Evolutionary conservation across 1,139 yeast genomes (phyloP), one percentile per base, ranked within the genome.

Genomic region (Yamadazyma conglobata): DNA sequence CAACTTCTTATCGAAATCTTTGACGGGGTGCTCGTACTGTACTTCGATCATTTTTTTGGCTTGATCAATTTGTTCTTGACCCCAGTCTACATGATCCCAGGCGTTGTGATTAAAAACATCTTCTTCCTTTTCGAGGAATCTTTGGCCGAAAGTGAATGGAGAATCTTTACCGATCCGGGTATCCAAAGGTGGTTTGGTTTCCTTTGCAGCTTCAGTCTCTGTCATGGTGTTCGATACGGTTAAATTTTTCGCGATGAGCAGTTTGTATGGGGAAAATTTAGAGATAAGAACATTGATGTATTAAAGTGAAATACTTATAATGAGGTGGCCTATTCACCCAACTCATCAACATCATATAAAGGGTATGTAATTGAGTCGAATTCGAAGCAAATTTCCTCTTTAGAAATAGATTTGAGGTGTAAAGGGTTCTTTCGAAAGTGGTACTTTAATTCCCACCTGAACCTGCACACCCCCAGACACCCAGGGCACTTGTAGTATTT

Each of bases 31-130:
- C 27, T 81, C 87, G 40, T 76, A 74, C 53, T 91, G 99, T 42
- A 77, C 74, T 10, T 74, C 61, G 17, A 91, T 83, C 56, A 81
- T 77, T 44, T 70, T 79, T 52, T 84, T 73, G 3, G 96, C 96
- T 43, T 81, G 78, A 13, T 66, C 55, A 17, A 80, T 60, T 53
- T 93, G 97, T 46, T 87, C 95, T 30, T 83, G 88, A 28, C 95
- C 97, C 96, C 96, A 89, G 51, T 88, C 96, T 13, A 88, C 96
- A 53, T 93, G 95, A 54, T 91, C 99, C 81, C 99, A 91, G 0
- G 99, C 98, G 56, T 91, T 91, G 53, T 85, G 95, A 41, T 75
- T 74, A 78, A 95, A 91, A 1, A 93, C 95, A 25, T 87, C 89
- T 4, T 81, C 79, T 20, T 79, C 83, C 28, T 79, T 75, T 5